A percentile compares a stretch with the other conserved stretches of the same genome.
Conservation (phyloP, 306 rosid species). For the Casuarina equisetifolia region DNA sequence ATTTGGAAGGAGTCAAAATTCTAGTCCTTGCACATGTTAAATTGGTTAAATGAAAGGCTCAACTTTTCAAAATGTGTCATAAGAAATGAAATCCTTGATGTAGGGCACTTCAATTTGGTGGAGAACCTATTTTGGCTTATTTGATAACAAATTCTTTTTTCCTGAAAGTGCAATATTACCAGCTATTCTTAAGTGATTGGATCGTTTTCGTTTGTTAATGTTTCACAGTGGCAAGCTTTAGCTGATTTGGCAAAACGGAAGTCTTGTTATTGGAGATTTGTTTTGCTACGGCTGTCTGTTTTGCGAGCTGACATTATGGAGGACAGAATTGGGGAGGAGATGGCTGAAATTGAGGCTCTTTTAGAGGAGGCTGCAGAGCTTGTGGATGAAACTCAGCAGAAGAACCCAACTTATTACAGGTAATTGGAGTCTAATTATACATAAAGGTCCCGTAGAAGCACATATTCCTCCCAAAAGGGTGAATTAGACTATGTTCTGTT, state of each 20-base stretch:
- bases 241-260: conserved; percentile 80
- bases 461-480: too few species aligned
- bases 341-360: conserved; percentile 78
- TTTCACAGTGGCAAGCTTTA: conserved; percentile 76
- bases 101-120: not conserved
- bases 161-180: not conserved
- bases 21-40: conserved; percentile 11
- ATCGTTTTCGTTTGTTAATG: conserved; percentile 12
- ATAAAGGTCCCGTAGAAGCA: not conserved
- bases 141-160: not conserved
- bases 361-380: conserved; percentile 99
- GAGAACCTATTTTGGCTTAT: not conserved
- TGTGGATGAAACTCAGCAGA: conserved; percentile 59
- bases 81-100: not conserved
- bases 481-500: too few species aligned
- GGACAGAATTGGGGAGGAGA: conserved; percentile 60
- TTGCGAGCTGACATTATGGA: conserved; percentile 78
- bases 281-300: conserved; percentile 77
- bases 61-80: not conserved
- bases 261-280: conserved; percentile 90
- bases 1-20: not conserved
- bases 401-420: conserved; percentile 88
- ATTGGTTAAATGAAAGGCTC: not conserved
- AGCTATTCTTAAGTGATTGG: not conserved
- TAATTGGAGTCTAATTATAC: conserved; percentile 27